Percentiles rank a stretch among this genome's conserved stretches.
Conservation (phyloP, 2,329 filamentous ascomycete species). For the Allantophomopsis lycopodina region DNA sequence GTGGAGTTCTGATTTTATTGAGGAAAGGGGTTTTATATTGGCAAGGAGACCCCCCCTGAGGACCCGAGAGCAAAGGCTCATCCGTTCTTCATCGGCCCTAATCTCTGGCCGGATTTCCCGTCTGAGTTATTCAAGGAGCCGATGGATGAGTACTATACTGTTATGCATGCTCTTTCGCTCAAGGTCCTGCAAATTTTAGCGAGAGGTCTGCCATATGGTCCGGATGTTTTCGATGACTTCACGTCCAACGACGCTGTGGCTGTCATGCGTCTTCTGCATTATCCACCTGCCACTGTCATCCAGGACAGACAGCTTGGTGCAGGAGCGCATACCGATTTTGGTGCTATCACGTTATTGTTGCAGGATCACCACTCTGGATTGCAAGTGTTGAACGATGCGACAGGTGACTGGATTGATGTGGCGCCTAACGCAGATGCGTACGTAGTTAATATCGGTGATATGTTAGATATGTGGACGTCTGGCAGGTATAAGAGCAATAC, state of each 20-base stretch:
- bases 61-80: constrained; percentile 14
- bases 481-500: background rate
- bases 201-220: no score
- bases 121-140: background rate
- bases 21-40: constrained; percentile 17
- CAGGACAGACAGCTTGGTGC: constrained; percentile 8
- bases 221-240: no score
- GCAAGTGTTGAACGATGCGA: constrained; percentile 23
- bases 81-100: constrained; percentile 20
- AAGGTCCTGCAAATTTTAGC: no score
- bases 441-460: constrained; percentile 33
- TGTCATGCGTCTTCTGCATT: constrained; percentile 30
- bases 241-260: constrained; percentile 20
- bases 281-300: constrained; percentile 25
- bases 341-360: constrained; percentile 34
- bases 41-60: constrained; percentile 20
- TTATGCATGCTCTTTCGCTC: background rate
- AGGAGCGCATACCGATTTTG: constrained; percentile 36
- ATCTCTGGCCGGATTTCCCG: constrained; percentile 19
- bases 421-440: constrained; percentile 25
- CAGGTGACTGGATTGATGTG: constrained; percentile 19
- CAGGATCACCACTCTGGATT: constrained; percentile 32
- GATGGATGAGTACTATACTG: background rate
- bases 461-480: constrained; percentile 17
- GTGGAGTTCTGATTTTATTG: no score